Evolutionary conservation across 306 rosid genomes (phyloP).

Genomic region (Dryas drummondii): DNA sequence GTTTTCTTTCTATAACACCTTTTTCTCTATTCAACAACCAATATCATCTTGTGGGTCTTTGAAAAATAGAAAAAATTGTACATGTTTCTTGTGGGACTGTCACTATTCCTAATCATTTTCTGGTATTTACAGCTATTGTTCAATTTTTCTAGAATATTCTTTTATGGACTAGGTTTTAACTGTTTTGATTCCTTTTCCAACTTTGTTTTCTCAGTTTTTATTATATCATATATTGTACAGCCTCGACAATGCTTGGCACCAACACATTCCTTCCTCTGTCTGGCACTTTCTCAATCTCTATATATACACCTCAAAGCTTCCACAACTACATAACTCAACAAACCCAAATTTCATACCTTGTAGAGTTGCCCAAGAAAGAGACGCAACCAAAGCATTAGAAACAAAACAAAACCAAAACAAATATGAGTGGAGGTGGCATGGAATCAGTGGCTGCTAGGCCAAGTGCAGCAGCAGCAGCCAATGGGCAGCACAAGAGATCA

Average conservation of each 20-base stretch:
- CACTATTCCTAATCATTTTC: no score
- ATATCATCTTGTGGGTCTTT: no score
- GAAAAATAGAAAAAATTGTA: no score
- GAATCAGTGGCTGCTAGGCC: constrained; percentile 24
- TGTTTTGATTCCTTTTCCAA: neutral
- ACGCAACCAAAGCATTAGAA: neutral
- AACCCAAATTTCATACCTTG: neutral
- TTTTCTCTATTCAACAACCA: no score
- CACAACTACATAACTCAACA: no score
- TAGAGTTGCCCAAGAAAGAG: neutral
- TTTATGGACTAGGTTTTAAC: neutral
- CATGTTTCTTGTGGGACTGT: no score
- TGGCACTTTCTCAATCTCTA: neutral
- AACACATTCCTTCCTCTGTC: neutral
- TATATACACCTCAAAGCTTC: constrained; percentile 1
- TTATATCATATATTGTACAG: neutral
- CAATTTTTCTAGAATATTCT: no score
- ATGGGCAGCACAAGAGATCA: constrained; percentile 5
- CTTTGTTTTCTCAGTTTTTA: constrained; percentile 22
- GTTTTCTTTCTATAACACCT: no score
- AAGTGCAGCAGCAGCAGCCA: neutral
- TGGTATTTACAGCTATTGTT: no score
- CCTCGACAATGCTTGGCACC: neutral
- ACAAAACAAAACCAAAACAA: neutral
- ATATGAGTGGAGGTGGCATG: constrained; percentile 18